These are phyloP conservation scores for Solanum dulcamara DNA, from an alignment of 257 asterid species.

Conservation along the genomic window DNA sequence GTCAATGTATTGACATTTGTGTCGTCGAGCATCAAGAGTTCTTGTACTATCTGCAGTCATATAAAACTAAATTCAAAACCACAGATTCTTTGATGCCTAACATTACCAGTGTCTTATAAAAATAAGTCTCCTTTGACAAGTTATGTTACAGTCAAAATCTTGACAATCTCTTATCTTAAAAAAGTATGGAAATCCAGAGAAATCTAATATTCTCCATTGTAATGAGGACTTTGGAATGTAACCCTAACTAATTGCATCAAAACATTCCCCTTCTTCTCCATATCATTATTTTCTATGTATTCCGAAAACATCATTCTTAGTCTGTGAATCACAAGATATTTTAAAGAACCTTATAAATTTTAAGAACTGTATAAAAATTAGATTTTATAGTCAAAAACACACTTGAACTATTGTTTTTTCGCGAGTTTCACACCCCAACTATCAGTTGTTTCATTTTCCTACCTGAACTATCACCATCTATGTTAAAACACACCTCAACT, in stretches of 20 bases:
- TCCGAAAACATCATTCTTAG: not conserved
- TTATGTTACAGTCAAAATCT: not conserved
- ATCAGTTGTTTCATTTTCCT: too few relatives aligned
- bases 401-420: too few relatives aligned
- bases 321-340: too few relatives aligned
- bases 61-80: not conserved
- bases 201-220: not conserved
- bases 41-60: slow-evolving; percentile 50
- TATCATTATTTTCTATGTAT: not conserved
- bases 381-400: too few relatives aligned
- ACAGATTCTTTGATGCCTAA: not conserved
- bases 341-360: not conserved
- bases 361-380: too few relatives aligned
- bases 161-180: not conserved
- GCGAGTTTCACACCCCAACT: too few relatives aligned
- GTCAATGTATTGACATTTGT: slow-evolving; percentile 59
- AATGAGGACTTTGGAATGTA: not conserved
- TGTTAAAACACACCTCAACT: too few relatives aligned
- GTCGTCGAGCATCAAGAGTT: slow-evolving; percentile 44
- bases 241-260: not conserved
- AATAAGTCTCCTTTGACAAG: not conserved
- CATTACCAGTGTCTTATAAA: not conserved
- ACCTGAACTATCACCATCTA: too few relatives aligned
- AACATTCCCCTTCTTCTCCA: not conserved
- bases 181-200: not conserved